Conservation (phyloP, 257 asterid genomes). For the Oldenlandia corymbosa region DNA sequence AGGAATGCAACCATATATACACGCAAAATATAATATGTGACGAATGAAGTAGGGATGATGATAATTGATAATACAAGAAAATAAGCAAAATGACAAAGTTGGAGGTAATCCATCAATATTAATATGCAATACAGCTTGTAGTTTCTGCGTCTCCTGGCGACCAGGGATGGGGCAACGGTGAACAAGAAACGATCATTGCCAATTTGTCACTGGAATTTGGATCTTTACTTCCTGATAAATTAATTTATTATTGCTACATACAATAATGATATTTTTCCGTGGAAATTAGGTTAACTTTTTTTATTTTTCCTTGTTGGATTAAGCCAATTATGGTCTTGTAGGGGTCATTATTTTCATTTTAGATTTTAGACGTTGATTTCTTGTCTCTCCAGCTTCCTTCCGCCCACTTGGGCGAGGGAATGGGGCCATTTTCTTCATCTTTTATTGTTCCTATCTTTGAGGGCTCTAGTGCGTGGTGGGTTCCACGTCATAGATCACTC, state of each 20-base stretch:
- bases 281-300: background rate
- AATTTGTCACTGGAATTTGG: too few species aligned
- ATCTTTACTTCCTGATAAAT: too few species aligned
- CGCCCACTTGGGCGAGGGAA: background rate
- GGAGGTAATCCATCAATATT: too few species aligned
- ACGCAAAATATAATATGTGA: too few species aligned
- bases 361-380: too few species aligned
- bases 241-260: too few species aligned
- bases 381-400: background rate
- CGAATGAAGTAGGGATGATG: too few species aligned
- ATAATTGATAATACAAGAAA: too few species aligned
- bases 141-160: conserved; percentile 5
- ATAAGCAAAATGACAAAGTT: too few species aligned
- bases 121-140: background rate
- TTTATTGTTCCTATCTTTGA: conserved; percentile 11
- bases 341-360: background rate
- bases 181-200: background rate
- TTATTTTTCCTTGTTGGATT: background rate
- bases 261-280: too few species aligned
- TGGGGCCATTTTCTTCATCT: background rate
- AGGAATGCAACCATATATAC: too few species aligned
- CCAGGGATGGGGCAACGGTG: background rate
- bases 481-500: conserved; percentile 8
- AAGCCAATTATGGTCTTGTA: too few species aligned
- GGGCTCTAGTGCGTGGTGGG: conserved; percentile 11